Base-by-base conservation (phyloP, 495 filamentous ascomycete genomes). In the Penicillium ucsense region DNA sequence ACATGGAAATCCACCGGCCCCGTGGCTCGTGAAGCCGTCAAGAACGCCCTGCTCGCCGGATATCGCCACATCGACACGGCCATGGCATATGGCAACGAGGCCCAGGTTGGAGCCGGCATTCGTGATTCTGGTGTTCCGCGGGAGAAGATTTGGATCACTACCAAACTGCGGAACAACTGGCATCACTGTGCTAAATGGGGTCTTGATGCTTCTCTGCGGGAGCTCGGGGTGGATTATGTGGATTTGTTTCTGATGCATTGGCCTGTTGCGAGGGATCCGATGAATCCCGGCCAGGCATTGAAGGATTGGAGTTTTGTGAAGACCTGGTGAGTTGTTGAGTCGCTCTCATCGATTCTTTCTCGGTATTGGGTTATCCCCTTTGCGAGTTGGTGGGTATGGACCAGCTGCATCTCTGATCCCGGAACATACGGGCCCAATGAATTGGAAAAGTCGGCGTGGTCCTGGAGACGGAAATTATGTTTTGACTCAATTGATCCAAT, bases 201-300 rank as follows among this genome's bases (percentile, higher is more conserved):
- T 36, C 79, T 94, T 52, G 74, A 79, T 32, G 71, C 65, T 31
- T 86, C 82, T 4, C 74, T 94, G 45, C 79, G 82, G 67, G 75
- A 73, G 54, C 74, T 95, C 20, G 82, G 78, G 7, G 67, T 78
- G 12, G 80, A 84, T 58, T 94, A 94, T 53, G 79, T 95, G 45
- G 88, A 95, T 56, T 73, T 94, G 29, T 94, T 85, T 66, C 79
- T 94, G 12, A 80, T 92, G 67, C 87, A 94, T 68, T 94, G 87
- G 88, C 88, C 88, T 69, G 64, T 68, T 48, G 74, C 73, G n/a
- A 80, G 75, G 41, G 77, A 80, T 59, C 78, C 78, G 38, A 63
- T 68, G 9, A 75, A 81, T 61, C 43, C 55, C 56, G 68, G 64
- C 48, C 80, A 81, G 69, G 76, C 79, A 55, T 61, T 73, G 8